These are phyloP conservation scores for Plasmodium fragile DNA, from an alignment of 169 alveolate species.

Conservation along the genomic window DNA sequence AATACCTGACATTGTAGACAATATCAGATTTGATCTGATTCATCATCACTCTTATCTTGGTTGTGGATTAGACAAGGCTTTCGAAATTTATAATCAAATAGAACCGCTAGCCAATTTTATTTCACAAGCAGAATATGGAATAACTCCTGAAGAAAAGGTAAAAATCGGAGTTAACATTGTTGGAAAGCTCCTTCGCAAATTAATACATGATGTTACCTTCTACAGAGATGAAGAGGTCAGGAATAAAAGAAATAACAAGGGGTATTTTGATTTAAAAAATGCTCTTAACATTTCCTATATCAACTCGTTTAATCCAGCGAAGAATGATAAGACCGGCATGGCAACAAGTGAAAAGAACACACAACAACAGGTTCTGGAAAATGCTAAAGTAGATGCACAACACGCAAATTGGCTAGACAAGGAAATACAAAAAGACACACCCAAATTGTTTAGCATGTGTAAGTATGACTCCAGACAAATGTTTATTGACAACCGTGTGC, in stretches of 20 bases:
- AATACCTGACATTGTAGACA: constrained; percentile 90
- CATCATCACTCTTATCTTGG: constrained; percentile 88
- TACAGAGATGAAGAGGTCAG: constrained; percentile 75
- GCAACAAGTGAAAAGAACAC: neutral
- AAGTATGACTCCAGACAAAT: constrained; percentile 42
- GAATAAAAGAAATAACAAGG: constrained; percentile 49
- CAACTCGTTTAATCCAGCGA: constrained; percentile 6
- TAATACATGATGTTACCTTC: constrained; percentile 87
- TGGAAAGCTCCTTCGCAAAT: constrained; percentile 83
- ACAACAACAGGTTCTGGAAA: neutral
- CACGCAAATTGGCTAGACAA: neutral
- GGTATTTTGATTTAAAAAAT: constrained; percentile 21
- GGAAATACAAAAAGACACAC: constrained; percentile 58
- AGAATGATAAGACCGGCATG: neutral
- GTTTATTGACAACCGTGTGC: constrained; percentile 17
- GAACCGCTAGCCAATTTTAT: constrained; percentile 81
- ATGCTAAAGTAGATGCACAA: neutral
- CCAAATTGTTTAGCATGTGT: constrained; percentile 36
- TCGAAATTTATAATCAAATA: constrained; percentile 81
- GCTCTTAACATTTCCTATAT: constrained; percentile 49
- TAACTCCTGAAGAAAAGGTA: constrained; percentile 84
- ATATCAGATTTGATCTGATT: constrained; percentile 88
- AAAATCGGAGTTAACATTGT: constrained; percentile 88
- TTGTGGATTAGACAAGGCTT: constrained; percentile 82
- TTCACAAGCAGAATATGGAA: constrained; percentile 89